Percentiles rank a stretch among this genome's conserved stretches.
Evolutionary conservation across 805 yeast species (phyloP).

Genomic region (Zygoascus bituminiphila): DNA sequence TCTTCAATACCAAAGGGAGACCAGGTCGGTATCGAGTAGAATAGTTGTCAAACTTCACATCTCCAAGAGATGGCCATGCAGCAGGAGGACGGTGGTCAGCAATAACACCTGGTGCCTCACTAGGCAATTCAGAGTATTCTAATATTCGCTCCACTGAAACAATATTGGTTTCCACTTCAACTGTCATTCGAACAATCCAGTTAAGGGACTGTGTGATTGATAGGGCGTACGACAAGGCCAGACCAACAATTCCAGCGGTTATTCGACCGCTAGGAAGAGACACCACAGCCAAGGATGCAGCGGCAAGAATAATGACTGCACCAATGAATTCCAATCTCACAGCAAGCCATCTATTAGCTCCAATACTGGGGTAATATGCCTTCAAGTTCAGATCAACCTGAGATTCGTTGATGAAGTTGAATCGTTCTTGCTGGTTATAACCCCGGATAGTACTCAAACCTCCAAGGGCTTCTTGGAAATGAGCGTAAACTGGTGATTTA

Average conservation of each 20-base stretch:
- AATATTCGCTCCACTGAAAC: slow-evolving; percentile 92
- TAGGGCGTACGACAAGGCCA: slow-evolving; percentile 85
- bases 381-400: slow-evolving; percentile 78
- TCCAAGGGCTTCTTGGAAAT: slow-evolving; percentile 70
- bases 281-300: slow-evolving; percentile 74
- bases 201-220: slow-evolving; percentile 89
- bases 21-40: slow-evolving; percentile 80
- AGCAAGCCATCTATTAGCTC: slow-evolving; percentile 96
- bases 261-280: slow-evolving; percentile 60
- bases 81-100: slow-evolving; percentile 58
- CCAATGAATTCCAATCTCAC: slow-evolving; percentile 90
- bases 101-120: slow-evolving; percentile 78
- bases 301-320: slow-evolving; percentile 74
- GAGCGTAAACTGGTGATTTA: slow-evolving; percentile 72
- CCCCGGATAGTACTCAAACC: slow-evolving; percentile 79
- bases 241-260: slow-evolving; percentile 88
- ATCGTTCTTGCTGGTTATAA: slow-evolving; percentile 55
- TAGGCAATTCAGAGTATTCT: slow-evolving; percentile 68
- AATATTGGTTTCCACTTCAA: slow-evolving; percentile 94
- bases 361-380: slow-evolving; percentile 86
- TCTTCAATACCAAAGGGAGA: slow-evolving; percentile 68
- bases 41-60: slow-evolving; percentile 58
- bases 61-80: slow-evolving; percentile 70
- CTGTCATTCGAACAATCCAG: slow-evolving; percentile 98
- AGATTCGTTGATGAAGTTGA: slow-evolving; percentile 44